Base-by-base conservation (phyloP, 2,329 filamentous ascomycete species). In the Neoscytalidium dimidiatum region DNA sequence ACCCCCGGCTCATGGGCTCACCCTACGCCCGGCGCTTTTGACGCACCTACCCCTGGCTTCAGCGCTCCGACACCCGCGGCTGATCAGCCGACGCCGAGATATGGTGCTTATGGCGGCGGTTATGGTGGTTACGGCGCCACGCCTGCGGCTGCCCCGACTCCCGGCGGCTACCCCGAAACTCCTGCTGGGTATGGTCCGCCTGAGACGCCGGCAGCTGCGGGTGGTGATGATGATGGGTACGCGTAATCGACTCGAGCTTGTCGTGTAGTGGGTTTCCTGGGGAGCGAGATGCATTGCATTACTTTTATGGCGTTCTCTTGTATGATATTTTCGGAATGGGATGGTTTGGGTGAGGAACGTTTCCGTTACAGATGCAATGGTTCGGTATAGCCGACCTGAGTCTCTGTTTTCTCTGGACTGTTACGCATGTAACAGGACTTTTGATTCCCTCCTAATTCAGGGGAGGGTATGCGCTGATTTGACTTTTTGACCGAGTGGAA, bases 111-210 rank as follows among this genome's bases (percentile, higher is more conserved):
- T 61, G 68, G 68, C 14, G 48, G 44, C 21, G 67, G 66, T n/a
- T 65, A 65, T 23, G 66, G 72, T 9, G 72, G 69, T 11, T 76
- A 78, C 66, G 78, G 76, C 38, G 73, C 75, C 23, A 81, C 79
- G 33, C 74, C 74, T 33, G 73, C 74, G 44, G 74, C 74, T 33
- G 88, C 88, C 23, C 86, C 87, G 0, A 90, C 88, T n/a, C 88
- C 88, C 4, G 82, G 81, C 9, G 80, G 78, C 14, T 83, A 81
- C 65, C 88, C 86, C 1, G 88, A 88, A 4, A 81, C 80, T 5
- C 78, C 78, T 1, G 64, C 33, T 74, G 71, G 17, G 66, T 73
- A 28, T 74, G 81, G 82, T 29, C 82, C 86, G 1, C 87, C 88
- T 29, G 87, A 86, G 21, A 86, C 85, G 3, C 86, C 84, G 58